A percentile compares a stretch with the other conserved stretches of the same genome.
phyloP scores from a whole-genome alignment of 306 rosid species.

The Benincasa hispida region DNA sequence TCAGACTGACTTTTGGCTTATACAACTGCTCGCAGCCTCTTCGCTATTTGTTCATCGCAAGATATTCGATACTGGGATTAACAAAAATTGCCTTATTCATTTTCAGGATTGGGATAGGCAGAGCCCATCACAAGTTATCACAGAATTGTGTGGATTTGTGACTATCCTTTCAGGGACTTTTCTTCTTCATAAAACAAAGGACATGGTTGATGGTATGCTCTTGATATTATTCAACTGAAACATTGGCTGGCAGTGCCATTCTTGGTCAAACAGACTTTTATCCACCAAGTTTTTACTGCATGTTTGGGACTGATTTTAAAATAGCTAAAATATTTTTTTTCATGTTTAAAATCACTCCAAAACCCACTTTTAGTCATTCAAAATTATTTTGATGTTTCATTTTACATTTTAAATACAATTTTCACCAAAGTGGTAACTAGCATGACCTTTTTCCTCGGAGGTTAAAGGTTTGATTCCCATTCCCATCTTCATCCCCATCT shows the following conservation, averaged over 20 bases:
- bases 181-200: slow-evolving; percentile 97
- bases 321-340: too few relatives aligned
- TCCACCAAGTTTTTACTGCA: background rate
- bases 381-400: too few relatives aligned
- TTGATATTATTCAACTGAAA: background rate
- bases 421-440: too few relatives aligned
- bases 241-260: background rate
- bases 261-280: background rate
- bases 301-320: too few relatives aligned
- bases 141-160: slow-evolving; percentile 94
- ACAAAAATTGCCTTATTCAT: slow-evolving; percentile 1
- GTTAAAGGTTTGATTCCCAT: too few relatives aligned
- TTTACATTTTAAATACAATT: too few relatives aligned
- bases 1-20: background rate
- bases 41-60: background rate
- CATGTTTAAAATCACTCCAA: too few relatives aligned
- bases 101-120: slow-evolving; percentile 98
- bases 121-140: slow-evolving; percentile 89
- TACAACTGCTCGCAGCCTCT: background rate
- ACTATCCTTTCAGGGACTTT: slow-evolving; percentile 95
- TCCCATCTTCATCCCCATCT: too few relatives aligned
- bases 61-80: background rate
- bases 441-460: too few relatives aligned
- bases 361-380: too few relatives aligned
- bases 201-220: slow-evolving; percentile 77